Evolutionary conservation across 2,329 filamentous ascomycete species (phyloP).

Genomic region (Botrytis aclada): DNA sequence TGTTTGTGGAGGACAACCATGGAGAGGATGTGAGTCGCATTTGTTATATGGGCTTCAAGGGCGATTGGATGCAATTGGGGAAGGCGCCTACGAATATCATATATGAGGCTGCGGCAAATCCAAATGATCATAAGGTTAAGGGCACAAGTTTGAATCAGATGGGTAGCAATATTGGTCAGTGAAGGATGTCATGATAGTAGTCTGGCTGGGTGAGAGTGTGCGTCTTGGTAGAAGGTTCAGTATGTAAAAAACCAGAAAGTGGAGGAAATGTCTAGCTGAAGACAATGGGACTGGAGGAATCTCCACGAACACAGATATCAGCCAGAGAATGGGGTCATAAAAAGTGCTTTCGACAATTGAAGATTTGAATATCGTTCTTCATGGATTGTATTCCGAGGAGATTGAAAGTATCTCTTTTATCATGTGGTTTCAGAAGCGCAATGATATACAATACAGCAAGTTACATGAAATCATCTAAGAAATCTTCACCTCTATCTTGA

Average conservation of each 20-base stretch:
- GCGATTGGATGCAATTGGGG: slow-evolving; percentile 86
- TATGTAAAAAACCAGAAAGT: neutral
- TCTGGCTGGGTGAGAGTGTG: neutral
- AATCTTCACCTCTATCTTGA: slow-evolving; percentile 73
- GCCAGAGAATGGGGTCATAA: neutral
- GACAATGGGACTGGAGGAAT: neutral
- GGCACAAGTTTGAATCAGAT: slow-evolving; percentile 54
- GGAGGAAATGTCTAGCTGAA: neutral
- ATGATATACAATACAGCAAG: slow-evolving; percentile 21
- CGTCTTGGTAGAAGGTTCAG: neutral
- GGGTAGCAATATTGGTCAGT: slow-evolving; percentile 50
- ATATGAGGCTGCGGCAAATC: slow-evolving; percentile 93
- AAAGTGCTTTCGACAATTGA: neutral
- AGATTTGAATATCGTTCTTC: neutral
- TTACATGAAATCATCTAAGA: slow-evolving; percentile 93
- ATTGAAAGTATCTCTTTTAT: neutral
- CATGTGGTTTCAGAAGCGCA: neutral
- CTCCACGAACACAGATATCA: neutral
- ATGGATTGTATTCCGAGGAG: too few relatives aligned
- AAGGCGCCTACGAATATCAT: slow-evolving; percentile 80
- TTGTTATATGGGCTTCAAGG: slow-evolving; percentile 86
- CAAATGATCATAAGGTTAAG: slow-evolving; percentile 74
- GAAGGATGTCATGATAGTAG: slow-evolving; percentile 28
- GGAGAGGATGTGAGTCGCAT: slow-evolving; percentile 72
- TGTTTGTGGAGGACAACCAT: slow-evolving; percentile 95